Percentiles rank a stretch among this genome's conserved stretches.
phyloP scores from a whole-genome alignment of 1,284 basidiomycete species.

The Anthracocystis setariae region DNA sequence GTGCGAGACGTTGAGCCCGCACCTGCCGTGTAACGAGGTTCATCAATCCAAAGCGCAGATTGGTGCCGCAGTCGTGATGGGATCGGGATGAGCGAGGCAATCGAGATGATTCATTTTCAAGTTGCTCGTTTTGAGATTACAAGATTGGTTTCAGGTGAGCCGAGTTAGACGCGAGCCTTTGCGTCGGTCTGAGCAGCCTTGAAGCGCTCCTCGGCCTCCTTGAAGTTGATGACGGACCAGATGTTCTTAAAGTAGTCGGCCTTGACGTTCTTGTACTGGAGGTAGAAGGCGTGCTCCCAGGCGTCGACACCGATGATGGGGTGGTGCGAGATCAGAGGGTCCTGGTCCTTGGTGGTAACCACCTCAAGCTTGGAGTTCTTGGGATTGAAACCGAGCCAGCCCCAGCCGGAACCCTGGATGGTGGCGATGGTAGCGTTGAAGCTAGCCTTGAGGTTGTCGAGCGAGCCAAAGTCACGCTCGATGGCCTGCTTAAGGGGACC shows the following conservation, averaged over 20 bases:
- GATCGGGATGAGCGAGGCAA: background rate
- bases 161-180: conserved; percentile 46
- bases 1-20: conserved; percentile 51
- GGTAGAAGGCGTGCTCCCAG: conserved; percentile 81
- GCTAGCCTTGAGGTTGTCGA: conserved; percentile 79
- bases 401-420: conserved; percentile 98
- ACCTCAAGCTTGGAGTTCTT: conserved; percentile 76
- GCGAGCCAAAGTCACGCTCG: conserved; percentile 82
- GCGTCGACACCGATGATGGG: conserved; percentile 96
- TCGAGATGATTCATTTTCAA: conserved; percentile 9
- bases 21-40: conserved; percentile 32
- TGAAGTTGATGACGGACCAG: conserved; percentile 68
- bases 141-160: conserved; percentile 3
- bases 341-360: conserved; percentile 92
- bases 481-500: conserved; percentile 83
- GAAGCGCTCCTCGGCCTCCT: conserved; percentile 67
- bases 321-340: conserved; percentile 85
- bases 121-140: conserved; percentile 9
- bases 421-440: conserved; percentile 89
- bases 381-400: conserved; percentile 76
- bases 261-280: conserved; percentile 64
- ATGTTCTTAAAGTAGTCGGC: conserved; percentile 67
- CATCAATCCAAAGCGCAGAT: background rate
- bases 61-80: background rate
- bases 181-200: conserved; percentile 58